Evolutionary conservation across 2,329 filamentous ascomycete genomes (phyloP).

Genomic region (Hypoxylon sp.): DNA sequence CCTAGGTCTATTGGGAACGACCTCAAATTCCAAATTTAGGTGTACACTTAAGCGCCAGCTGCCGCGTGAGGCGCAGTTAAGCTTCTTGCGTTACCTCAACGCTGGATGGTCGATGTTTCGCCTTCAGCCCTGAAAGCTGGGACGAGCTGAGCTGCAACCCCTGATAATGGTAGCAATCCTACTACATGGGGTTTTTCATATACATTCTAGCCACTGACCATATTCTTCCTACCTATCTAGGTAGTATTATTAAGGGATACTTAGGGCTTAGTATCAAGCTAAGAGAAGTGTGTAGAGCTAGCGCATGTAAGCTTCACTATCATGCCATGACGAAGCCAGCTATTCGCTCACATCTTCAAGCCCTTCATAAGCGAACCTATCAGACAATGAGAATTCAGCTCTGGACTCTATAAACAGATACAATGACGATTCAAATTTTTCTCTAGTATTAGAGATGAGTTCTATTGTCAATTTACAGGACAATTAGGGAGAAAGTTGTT

Average conservation of each 20-base stretch:
- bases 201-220: background rate
- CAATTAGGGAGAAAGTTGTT: background rate
- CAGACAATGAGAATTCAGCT: background rate
- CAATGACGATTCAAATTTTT: background rate
- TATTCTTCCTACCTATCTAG: background rate
- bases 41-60: background rate
- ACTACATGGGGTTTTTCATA: background rate
- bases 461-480: background rate
- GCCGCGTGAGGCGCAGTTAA: background rate
- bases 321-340: background rate
- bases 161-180: background rate
- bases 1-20: background rate
- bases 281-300: background rate
- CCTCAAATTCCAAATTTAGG: slow-evolving; percentile 2
- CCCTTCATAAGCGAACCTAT: background rate
- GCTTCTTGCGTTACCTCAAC: background rate
- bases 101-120: background rate
- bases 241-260: background rate
- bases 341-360: background rate
- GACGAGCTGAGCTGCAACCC: background rate
- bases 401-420: background rate
- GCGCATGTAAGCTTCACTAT: background rate
- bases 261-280: background rate
- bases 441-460: background rate
- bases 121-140: background rate